Percentiles rank a stretch among this genome's conserved stretches.
Conservation (phyloP, 257 asterid genomes). For the Nicotiana obtusifolia region DNA sequence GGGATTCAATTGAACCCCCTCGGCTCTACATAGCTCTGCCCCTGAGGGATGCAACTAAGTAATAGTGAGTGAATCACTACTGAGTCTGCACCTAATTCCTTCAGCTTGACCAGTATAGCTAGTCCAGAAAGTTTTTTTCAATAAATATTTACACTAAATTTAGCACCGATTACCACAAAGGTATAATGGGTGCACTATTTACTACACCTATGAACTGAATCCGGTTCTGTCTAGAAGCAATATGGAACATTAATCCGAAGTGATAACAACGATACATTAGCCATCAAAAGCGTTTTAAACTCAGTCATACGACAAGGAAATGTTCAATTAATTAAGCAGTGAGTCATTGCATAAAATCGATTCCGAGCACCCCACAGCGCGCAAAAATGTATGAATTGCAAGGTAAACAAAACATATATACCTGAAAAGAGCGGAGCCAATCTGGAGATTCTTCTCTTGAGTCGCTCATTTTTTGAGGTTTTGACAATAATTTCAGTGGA, state of each 20-base stretch:
- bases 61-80: background rate
- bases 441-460: constrained; percentile 90
- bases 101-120: background rate
- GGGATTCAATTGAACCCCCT: too few relatives aligned
- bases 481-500: background rate
- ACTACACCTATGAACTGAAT: background rate
- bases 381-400: background rate
- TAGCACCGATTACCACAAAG: too few relatives aligned
- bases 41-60: background rate
- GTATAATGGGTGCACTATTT: background rate
- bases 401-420: constrained; percentile 5
- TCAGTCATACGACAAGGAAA: background rate
- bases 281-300: background rate
- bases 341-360: background rate
- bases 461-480: constrained; percentile 24
- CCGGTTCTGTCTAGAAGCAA: background rate
- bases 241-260: background rate
- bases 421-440: constrained; percentile 86
- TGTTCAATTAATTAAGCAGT: background rate
- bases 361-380: background rate
- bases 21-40: too few relatives aligned
- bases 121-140: background rate
- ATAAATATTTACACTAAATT: too few relatives aligned
- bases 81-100: background rate
- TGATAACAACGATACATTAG: background rate